Conservation (phyloP, 306 rosid genomes). For the barrel medic (Medicago truncatula) region MtrunA17r5.0-ANR NC_053046.1:11506001-11506500, state of each 20-base stretch:
- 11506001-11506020: too few species aligned
- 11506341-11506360: background rate
- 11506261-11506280: constrained; percentile 99
- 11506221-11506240: constrained; percentile 97
- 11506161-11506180: background rate
- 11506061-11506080: background rate
- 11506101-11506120: background rate
- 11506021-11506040: too few species aligned
- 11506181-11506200: constrained; percentile 69
- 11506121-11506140: background rate
- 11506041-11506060: too few species aligned
- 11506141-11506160: too few species aligned
- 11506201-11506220: constrained; percentile 97
- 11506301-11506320: constrained; percentile 27
- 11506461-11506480: constrained; percentile 19
- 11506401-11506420: constrained; percentile 98
- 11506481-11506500: constrained; percentile 11
- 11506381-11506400: constrained; percentile 97
- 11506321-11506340: background rate
- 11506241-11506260: constrained; percentile 99
- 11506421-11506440: constrained; percentile 85
- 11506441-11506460: constrained; percentile 68
- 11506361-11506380: constrained; percentile 99
- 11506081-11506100: too few species aligned
- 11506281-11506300: constrained; percentile 33